A percentile compares a stretch with the other conserved stretches of the same genome.
phyloP scores from a whole-genome alignment of 2,329 filamentous ascomycete species.

The Esteya vermicola region DNA sequence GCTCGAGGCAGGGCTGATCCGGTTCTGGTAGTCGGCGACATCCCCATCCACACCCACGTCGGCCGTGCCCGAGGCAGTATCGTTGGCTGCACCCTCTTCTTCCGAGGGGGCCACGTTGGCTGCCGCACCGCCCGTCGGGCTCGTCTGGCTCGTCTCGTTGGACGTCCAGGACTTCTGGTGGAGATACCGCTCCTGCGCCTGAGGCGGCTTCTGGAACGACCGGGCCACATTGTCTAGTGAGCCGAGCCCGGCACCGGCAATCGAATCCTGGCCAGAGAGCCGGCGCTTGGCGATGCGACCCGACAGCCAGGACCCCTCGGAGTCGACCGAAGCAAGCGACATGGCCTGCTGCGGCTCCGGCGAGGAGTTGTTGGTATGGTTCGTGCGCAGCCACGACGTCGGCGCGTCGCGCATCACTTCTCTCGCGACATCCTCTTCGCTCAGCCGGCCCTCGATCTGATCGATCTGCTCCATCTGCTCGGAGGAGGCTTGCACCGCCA shows the following conservation, averaged over 20 bases:
- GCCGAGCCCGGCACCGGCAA: conserved; percentile 17
- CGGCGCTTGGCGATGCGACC: conserved; percentile 37
- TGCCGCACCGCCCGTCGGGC: no score
- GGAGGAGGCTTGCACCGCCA: neutral
- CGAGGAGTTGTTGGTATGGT: conserved; percentile 29
- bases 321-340: conserved; percentile 87
- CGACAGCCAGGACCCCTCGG: conserved; percentile 90
- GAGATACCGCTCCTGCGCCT: conserved; percentile 26
- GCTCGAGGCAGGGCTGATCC: conserved; percentile 7
- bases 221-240: conserved; percentile 39
- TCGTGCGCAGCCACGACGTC: conserved; percentile 23
- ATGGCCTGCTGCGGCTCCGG: conserved; percentile 58
- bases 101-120: no score
- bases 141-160: conserved; percentile 38
- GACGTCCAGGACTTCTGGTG: conserved; percentile 23
- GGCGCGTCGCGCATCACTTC: conserved; percentile 29
- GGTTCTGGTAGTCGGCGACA: no score
- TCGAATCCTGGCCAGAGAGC: conserved; percentile 22
- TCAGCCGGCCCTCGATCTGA: neutral
- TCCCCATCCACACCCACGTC: no score
- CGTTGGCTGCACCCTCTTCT: no score
- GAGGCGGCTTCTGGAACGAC: conserved; percentile 24
- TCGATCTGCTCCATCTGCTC: conserved; percentile 13
- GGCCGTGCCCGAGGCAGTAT: no score
- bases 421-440: conserved; percentile 1